Base-by-base conservation (phyloP, 495 filamentous ascomycete species). In the Darksidea phi region DNA sequence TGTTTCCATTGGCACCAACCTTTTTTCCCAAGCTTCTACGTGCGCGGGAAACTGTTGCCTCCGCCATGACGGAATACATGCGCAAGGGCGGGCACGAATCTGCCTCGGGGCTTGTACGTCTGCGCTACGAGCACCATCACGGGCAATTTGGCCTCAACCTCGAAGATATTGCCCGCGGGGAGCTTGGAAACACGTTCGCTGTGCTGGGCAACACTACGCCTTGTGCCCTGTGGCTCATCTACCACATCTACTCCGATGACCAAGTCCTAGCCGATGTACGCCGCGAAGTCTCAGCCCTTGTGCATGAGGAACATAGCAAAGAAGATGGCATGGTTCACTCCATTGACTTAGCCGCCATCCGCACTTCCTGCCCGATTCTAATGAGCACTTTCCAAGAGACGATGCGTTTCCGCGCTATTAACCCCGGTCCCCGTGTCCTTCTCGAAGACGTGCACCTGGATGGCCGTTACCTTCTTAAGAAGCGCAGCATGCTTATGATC, bases 181-280 rank as follows among this genome's bases (percentile, higher is more conserved):
- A 82, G 61, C 69, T 74, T 12, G 65, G 69, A 0, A 70, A 71
- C 24, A 66, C 64, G 0, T 60, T 79, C 21, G 80, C 73, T 0
- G 47, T 80, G 11, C 54, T 82, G 1, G 73, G 75, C 13, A 82
- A 80, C 57, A 81, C 78, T 1, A 68, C 74, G 18, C 78, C 78
- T 1, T 65, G 75, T 11, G 65, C 69, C 4, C 81, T 80, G 64
- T 80, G 78, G 78, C 60, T 74, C 12, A 56, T 81, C 1, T 75
- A 75, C 28, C 71, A 76, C 37, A 28, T 81, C 0, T 77, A 69
- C 64, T 74, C 72, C 6, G n/a, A n/a, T n/a, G n/a, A n/a, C n/a
- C n/a, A n/a, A n/a, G n/a, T n/a, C n/a, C n/a, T n/a, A n/a, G n/a
- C n/a, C n/a, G n/a, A n/a, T n/a, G n/a, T n/a, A n/a, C n/a, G n/a